Evolutionary conservation across 768 basidiomycete genomes (phyloP).

Genomic region (Psilocybe azurescens): DNA sequence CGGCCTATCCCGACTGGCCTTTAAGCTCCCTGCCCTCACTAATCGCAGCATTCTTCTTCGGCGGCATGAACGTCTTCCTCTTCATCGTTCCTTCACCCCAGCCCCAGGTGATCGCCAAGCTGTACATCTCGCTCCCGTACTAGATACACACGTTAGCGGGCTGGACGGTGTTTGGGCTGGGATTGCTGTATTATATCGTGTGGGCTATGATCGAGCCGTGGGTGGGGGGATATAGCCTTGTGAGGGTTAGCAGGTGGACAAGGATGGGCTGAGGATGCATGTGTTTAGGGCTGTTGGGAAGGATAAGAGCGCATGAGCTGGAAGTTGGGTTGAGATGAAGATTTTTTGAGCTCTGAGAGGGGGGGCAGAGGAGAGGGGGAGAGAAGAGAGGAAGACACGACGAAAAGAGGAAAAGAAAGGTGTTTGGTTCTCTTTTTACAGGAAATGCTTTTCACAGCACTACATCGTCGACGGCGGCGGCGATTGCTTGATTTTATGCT

Average conservation of each 20-base stretch:
- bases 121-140: slow-evolving; percentile 60
- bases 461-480: too few species aligned
- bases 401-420: too few species aligned
- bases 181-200: slow-evolving; percentile 24
- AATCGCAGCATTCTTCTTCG: slow-evolving; percentile 49
- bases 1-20: slow-evolving; percentile 19
- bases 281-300: slow-evolving; percentile 23
- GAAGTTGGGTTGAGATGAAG: too few species aligned
- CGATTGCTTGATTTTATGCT: too few species aligned
- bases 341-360: too few species aligned
- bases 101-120: slow-evolving; percentile 50
- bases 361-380: too few species aligned
- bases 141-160: slow-evolving; percentile 51
- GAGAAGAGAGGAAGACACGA: too few species aligned
- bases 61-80: slow-evolving; percentile 64
- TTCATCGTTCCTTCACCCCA: slow-evolving; percentile 56
- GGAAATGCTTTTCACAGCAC: too few species aligned
- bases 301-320: neutral
- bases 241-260: slow-evolving; percentile 33
- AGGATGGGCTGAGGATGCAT: slow-evolving; percentile 37
- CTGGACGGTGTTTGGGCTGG: slow-evolving; percentile 44
- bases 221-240: slow-evolving; percentile 35
- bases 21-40: slow-evolving; percentile 15
- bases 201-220: slow-evolving; percentile 21
- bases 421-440: too few species aligned